Evolutionary conservation across 805 yeast genomes (phyloP).

Genomic region (Metschnikowia chrysomelidarum): DNA sequence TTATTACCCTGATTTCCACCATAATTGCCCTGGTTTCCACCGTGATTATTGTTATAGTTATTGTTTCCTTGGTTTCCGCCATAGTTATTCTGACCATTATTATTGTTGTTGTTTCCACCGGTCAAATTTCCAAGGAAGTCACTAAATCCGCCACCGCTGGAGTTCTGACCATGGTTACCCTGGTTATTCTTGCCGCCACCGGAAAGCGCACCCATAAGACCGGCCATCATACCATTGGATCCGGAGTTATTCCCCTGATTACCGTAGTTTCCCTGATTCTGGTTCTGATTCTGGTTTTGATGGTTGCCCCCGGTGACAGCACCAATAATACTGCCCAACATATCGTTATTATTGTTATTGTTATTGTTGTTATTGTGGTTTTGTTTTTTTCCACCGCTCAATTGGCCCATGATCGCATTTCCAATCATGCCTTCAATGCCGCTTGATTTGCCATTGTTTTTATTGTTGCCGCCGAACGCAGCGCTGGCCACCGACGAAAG

Average conservation of each 20-base stretch:
- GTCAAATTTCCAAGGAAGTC: constrained; percentile 26
- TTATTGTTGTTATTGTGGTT: constrained; percentile 8
- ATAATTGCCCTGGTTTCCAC: constrained; percentile 22
- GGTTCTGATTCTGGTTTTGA: constrained; percentile 16
- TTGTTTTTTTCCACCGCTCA: constrained; percentile 26
- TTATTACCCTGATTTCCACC: constrained; percentile 7
- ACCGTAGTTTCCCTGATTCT: constrained; percentile 38
- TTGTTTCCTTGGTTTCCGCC: constrained; percentile 7
- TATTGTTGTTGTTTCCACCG: constrained; percentile 34
- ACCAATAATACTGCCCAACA: constrained; percentile 15
- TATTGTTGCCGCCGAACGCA: constrained; percentile 34
- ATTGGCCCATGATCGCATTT: constrained; percentile 13
- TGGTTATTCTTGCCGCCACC: constrained; percentile 7
- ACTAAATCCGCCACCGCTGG: constrained; percentile 25
- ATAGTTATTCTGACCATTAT: constrained; percentile 16
- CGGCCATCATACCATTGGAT: constrained; percentile 12
- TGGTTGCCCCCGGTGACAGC: constrained; percentile 12
- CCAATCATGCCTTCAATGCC: constrained; percentile 20
- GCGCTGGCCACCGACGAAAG: constrained; percentile 27
- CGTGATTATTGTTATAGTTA: constrained; percentile 13
- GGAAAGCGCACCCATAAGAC: constrained; percentile 12
- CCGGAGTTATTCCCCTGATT: constrained; percentile 9
- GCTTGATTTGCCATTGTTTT: constrained; percentile 10
- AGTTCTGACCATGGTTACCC: constrained; percentile 31
- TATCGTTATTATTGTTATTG: constrained; percentile 12